Evolutionary conservation across 305 asterid species (phyloP).

Genomic region (Solanum hybrid): DNA sequence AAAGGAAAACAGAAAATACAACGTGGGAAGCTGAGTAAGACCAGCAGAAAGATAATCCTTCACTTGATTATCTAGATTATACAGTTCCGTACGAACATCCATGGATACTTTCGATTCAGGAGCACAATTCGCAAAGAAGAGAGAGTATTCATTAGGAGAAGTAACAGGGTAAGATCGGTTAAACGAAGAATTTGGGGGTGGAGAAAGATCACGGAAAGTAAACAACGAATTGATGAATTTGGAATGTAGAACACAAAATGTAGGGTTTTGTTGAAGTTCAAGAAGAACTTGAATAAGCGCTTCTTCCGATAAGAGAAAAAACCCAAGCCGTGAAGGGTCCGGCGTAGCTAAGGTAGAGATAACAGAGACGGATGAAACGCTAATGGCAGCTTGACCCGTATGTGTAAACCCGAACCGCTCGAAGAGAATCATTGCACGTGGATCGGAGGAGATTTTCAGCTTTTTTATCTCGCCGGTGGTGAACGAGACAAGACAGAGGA

Average conservation of each 20-base stretch:
- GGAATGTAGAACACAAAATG: constrained; percentile 59
- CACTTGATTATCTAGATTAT: constrained; percentile 44
- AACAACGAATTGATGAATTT: constrained; percentile 40
- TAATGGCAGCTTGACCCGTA: constrained; percentile 48
- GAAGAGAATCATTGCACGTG: constrained; percentile 72
- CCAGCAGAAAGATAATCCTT: constrained; percentile 88
- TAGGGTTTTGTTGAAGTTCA: constrained; percentile 59
- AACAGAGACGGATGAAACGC: constrained; percentile 52
- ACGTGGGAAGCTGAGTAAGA: constrained; percentile 50
- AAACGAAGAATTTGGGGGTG: constrained; percentile 62
- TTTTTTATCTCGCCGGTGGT: constrained; percentile 60
- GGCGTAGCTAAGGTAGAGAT: constrained; percentile 25
- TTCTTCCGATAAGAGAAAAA: constrained; percentile 69
- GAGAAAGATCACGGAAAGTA: constrained; percentile 66
- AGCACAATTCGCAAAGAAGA: constrained; percentile 76
- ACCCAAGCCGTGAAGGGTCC: constrained; percentile 56
- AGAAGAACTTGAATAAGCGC: constrained; percentile 58
- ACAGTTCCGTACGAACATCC: constrained; percentile 68
- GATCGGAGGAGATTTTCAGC: constrained; percentile 49
- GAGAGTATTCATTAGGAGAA: constrained; percentile 61
- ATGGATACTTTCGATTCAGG: constrained; percentile 64
- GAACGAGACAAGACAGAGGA: constrained; percentile 18
- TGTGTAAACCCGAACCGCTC: constrained; percentile 73
- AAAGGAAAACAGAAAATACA: constrained; percentile 57
- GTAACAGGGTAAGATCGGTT: constrained; percentile 48